These are phyloP conservation scores for Candida andamanensis DNA, from an alignment of 805 yeast genomes.

Conservation along the genomic window DNA sequence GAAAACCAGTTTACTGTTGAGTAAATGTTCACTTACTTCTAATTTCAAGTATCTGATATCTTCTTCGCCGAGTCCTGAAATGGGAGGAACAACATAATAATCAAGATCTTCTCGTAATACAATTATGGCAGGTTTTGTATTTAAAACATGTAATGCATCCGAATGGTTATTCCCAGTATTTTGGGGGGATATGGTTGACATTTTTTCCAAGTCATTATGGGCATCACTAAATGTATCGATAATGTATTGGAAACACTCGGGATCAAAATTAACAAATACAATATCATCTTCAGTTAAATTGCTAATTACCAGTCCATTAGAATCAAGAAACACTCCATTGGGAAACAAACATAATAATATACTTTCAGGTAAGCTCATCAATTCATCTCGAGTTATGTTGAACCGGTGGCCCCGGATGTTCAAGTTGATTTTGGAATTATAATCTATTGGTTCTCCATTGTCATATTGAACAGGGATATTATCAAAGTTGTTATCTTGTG, in stretches of 20 bases:
- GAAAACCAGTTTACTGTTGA: conserved; percentile 57
- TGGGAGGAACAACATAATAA: conserved; percentile 83
- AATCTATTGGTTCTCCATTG: conserved; percentile 38
- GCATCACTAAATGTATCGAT: conserved; percentile 67
- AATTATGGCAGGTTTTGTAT: conserved; percentile 81
- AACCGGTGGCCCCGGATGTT: conserved; percentile 72
- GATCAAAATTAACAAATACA: conserved; percentile 81
- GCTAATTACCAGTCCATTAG: conserved; percentile 69
- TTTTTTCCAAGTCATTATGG: conserved; percentile 45
- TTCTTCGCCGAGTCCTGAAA: conserved; percentile 47
- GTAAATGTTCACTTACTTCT: conserved; percentile 65
- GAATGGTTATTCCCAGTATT: conserved; percentile 13
- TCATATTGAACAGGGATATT: conserved; percentile 16
- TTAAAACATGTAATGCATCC: conserved; percentile 52
- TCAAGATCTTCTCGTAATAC: conserved; percentile 93
- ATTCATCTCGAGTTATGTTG: conserved; percentile 78
- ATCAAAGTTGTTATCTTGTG: conserved; percentile 32
- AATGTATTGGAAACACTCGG: conserved; percentile 80
- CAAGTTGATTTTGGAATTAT: conserved; percentile 65
- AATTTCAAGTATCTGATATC: conserved; percentile 66
- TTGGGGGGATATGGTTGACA: conserved; percentile 31
- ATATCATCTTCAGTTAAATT: conserved; percentile 75
- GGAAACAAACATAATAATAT: conserved; percentile 83
- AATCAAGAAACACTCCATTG: conserved; percentile 81
- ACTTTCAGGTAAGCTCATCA: conserved; percentile 89